These are phyloP conservation scores for Butyriboletus loyo DNA, from an alignment of 768 basidiomycete species.

Conservation along the genomic window DNA sequence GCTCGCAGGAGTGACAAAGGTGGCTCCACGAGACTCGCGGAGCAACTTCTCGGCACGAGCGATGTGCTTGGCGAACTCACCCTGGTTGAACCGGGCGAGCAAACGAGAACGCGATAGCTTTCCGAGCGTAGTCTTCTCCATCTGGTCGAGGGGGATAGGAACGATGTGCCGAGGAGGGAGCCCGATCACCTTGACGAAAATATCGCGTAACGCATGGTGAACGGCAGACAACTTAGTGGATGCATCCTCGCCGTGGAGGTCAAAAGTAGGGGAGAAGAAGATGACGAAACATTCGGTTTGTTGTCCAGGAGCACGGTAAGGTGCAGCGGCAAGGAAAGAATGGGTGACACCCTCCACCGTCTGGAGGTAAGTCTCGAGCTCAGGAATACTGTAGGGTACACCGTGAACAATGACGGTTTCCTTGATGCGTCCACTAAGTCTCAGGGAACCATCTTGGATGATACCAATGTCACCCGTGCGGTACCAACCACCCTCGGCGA, in stretches of 20 bases:
- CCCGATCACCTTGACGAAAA: constrained; percentile 28
- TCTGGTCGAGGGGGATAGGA: constrained; percentile 36
- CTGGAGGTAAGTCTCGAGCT: constrained; percentile 40
- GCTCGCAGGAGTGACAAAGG: constrained; percentile 17
- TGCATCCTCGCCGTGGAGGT: constrained; percentile 18
- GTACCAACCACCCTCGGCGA: constrained; percentile 50
- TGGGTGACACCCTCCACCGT: constrained; percentile 34
- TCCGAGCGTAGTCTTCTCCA: constrained; percentile 42
- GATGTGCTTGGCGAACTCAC: constrained; percentile 28
- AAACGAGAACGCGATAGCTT: constrained; percentile 40
- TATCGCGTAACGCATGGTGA: constrained; percentile 29
- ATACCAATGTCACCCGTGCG: constrained; percentile 53
- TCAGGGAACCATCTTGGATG: constrained; percentile 32
- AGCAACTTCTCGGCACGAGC: constrained; percentile 22
- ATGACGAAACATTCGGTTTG: constrained; percentile 43
- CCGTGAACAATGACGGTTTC: constrained; percentile 45
- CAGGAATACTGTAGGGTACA: constrained; percentile 38
- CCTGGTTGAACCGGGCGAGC: constrained; percentile 30
- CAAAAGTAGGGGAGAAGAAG: constrained; percentile 37
- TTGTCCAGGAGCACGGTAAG: constrained; percentile 37
- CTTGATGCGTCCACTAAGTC: constrained; percentile 41
- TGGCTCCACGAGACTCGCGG: constrained; percentile 14
- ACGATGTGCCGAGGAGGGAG: constrained; percentile 36
- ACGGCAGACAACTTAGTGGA: constrained; percentile 19
- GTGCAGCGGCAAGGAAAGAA: constrained; percentile 35